These are phyloP conservation scores for Dactylellina drechsleri DNA, from an alignment of 2,329 filamentous ascomycete species.

Conservation along the genomic window DNA sequence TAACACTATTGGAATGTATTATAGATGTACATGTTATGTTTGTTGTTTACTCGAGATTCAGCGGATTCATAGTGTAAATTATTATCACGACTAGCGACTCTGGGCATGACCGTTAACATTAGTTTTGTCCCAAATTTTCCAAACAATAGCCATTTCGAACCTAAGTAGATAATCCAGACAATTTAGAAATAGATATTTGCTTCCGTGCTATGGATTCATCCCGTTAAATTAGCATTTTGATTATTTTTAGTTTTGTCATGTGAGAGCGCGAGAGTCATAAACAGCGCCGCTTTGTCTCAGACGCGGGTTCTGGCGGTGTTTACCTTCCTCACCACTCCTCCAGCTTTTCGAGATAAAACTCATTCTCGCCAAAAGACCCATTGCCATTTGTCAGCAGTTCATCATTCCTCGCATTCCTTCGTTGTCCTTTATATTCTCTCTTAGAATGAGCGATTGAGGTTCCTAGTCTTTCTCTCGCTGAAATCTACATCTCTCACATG, in stretches of 20 bases:
- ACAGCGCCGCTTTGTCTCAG: constrained; percentile 9
- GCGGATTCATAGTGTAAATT: not conserved
- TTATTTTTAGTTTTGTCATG: constrained; percentile 32
- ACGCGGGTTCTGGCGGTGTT: constrained; percentile 33
- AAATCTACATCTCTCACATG: not conserved
- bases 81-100: not conserved
- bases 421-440: not conserved
- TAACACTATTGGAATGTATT: not conserved
- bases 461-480: constrained; percentile 2
- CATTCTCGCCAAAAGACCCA: not conserved
- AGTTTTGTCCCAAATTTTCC: too few relatives aligned
- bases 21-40: not conserved
- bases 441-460: not conserved
- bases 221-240: not conserved
- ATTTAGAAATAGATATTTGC: too few relatives aligned
- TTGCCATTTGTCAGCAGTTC: constrained; percentile 47
- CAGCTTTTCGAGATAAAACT: not conserved
- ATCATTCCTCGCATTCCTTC: constrained; percentile 10
- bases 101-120: not conserved
- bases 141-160: too few relatives aligned
- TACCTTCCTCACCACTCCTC: constrained; percentile 28
- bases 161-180: too few relatives aligned
- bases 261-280: constrained; percentile 48
- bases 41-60: not conserved
- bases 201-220: too few relatives aligned